Conservation (phyloP, 2,329 filamentous ascomycete genomes). For the Periglandula ipomoeae region DNA sequence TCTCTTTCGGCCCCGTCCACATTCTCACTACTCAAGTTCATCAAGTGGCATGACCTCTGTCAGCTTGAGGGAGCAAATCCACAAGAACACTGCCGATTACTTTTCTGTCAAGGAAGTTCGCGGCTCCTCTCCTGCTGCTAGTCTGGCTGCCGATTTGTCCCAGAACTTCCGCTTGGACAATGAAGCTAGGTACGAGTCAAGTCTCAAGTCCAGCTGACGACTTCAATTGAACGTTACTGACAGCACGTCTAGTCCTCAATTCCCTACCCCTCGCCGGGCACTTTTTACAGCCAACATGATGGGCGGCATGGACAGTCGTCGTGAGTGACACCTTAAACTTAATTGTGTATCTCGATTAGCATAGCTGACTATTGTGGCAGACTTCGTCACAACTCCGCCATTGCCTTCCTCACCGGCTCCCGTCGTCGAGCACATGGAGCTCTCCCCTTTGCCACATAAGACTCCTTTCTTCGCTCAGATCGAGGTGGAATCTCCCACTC, state of each 20-base stretch:
- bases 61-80: slow-evolving; percentile 69
- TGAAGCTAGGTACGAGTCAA: slow-evolving; percentile 62
- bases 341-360: too few species aligned
- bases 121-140: slow-evolving; percentile 84
- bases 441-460: slow-evolving; percentile 90
- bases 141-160: slow-evolving; percentile 85
- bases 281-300: slow-evolving; percentile 31
- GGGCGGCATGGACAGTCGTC: slow-evolving; percentile 25
- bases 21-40: slow-evolving; percentile 39
- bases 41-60: slow-evolving; percentile 55
- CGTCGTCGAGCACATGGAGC: slow-evolving; percentile 74
- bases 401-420: slow-evolving; percentile 71
- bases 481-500: slow-evolving; percentile 64
- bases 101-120: slow-evolving; percentile 70
- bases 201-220: too few species aligned
- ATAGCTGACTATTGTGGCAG: slow-evolving; percentile 29
- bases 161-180: slow-evolving; percentile 94
- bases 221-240: slow-evolving; percentile 2
- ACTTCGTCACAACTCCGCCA: slow-evolving; percentile 74
- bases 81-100: slow-evolving; percentile 59
- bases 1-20: slow-evolving; percentile 41
- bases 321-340: slow-evolving; percentile 15
- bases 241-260: slow-evolving; percentile 24
- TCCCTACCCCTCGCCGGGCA: slow-evolving; percentile 31
- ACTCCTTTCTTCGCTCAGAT: slow-evolving; percentile 55